These are phyloP conservation scores for Agaricus blazei DNA, from an alignment of 768 basidiomycete species.

Conservation along the genomic window DNA sequence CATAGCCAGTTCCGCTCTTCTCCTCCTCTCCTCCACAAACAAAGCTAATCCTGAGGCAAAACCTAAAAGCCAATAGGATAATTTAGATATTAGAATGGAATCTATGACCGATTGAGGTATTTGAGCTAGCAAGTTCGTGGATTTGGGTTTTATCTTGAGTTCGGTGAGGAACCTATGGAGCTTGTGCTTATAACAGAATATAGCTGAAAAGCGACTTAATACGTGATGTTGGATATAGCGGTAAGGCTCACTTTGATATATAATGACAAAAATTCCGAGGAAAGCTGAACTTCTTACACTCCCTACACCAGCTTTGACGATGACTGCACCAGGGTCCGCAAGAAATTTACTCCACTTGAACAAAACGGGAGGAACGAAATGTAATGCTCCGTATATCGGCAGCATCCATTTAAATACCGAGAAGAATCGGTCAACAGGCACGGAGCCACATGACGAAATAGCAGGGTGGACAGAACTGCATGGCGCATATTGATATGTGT, in stretches of 20 bases:
- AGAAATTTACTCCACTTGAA: conserved; percentile 71
- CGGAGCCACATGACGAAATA: conserved; percentile 51
- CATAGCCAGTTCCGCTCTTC: conserved; percentile 92
- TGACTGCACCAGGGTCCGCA: conserved; percentile 60
- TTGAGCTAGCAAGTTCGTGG: conserved; percentile 28
- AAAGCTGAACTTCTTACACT: conserved; percentile 85
- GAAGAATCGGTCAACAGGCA: conserved; percentile 68
- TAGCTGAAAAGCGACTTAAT: conserved; percentile 22
- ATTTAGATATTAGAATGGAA: conserved; percentile 53
- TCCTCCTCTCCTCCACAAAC: conserved; percentile 81
- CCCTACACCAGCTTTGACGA: conserved; percentile 61
- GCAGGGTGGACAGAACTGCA: conserved; percentile 80
- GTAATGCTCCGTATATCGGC: conserved; percentile 83
- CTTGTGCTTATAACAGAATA: conserved; percentile 64
- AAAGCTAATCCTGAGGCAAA: conserved; percentile 71
- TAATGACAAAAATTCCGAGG: conserved; percentile 73
- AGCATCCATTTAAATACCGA: conserved; percentile 81
- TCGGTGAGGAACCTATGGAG: conserved; percentile 42
- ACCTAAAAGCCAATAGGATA: conserved; percentile 72
- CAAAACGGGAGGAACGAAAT: conserved; percentile 81
- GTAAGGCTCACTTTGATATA: conserved; percentile 68
- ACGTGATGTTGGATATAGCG: conserved; percentile 16
- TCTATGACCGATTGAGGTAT: conserved; percentile 46
- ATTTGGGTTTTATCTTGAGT: conserved; percentile 13
- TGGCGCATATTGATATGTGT: conserved; percentile 34